Percentiles rank a stretch among this genome's conserved stretches.
phyloP scores from a whole-genome alignment of 345 rosid genomes.

The Lumnitzera racemosa region DNA sequence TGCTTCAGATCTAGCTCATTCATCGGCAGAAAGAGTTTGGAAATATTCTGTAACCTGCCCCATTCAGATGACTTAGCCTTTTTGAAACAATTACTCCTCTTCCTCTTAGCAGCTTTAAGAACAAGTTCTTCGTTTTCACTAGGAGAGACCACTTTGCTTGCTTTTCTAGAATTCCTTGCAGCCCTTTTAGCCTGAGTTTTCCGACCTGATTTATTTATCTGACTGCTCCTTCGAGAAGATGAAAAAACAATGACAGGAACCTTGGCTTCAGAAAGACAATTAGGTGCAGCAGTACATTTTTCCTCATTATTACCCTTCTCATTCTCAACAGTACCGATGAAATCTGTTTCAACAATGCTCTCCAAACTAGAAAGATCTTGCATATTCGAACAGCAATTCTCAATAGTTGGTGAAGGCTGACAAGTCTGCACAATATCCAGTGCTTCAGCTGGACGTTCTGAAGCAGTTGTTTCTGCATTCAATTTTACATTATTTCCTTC shows the following conservation, averaged over 20 bases:
- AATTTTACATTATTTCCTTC: conserved; percentile 19
- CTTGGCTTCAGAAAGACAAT: conserved; percentile 32
- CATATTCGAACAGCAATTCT: conserved; percentile 22
- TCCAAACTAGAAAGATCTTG: conserved; percentile 19
- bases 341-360: conserved; percentile 16
- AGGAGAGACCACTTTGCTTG: conserved; percentile 24
- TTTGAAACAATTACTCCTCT: conserved; percentile 63
- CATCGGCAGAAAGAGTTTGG: conserved; percentile 31
- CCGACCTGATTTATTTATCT: conserved; percentile 31
- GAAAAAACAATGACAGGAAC: conserved; percentile 21
- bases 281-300: conserved; percentile 25
- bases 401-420: conserved; percentile 12
- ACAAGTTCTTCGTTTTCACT: conserved; percentile 26
- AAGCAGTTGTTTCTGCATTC: conserved; percentile 18
- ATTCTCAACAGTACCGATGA: conserved; percentile 22
- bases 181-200: conserved; percentile 32
- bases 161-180: conserved; percentile 31
- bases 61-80: conserved; percentile 61
- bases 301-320: conserved; percentile 24
- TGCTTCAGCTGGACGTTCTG: conserved; percentile 10
- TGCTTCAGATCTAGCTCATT: conserved; percentile 28
- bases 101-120: conserved; percentile 43
- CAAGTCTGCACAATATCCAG: conserved; percentile 8
- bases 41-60: conserved; percentile 52
- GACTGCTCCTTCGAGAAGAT: conserved; percentile 37